These are phyloP conservation scores for Mallotus repandus DNA, from an alignment of 441 rosid genomes.

Conservation along the genomic window DNA sequence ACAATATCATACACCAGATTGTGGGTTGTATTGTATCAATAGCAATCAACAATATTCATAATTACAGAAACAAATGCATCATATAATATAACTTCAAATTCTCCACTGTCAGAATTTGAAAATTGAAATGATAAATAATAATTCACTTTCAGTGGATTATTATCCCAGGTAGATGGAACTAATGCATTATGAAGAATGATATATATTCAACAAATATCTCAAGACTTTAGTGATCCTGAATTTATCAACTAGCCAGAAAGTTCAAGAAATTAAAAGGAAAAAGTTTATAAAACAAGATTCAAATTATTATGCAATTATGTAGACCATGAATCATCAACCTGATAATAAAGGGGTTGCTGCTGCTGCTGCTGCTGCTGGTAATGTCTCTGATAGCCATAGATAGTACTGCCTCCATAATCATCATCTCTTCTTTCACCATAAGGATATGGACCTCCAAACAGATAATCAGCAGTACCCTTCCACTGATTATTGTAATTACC, in stretches of 20 bases:
- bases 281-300: neutral
- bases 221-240: neutral
- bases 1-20: neutral
- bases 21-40: neutral
- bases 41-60: constrained; percentile 1
- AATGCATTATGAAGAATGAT: neutral
- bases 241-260: neutral
- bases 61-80: neutral
- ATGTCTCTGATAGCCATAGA: constrained; percentile 27
- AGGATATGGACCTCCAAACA: constrained; percentile 67
- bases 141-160: neutral
- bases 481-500: constrained; percentile 36
- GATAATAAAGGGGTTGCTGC: constrained; percentile 18
- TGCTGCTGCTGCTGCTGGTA: constrained; percentile 23
- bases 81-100: neutral
- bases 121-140: neutral
- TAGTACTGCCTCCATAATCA: constrained; percentile 5
- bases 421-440: constrained; percentile 33
- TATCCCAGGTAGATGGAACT: constrained; percentile 6
- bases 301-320: neutral
- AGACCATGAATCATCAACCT: constrained; percentile 26
- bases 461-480: constrained; percentile 60
- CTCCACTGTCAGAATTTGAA: neutral
- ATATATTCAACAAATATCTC: neutral
- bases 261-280: neutral